Conservation (phyloP, 805 yeast species). For the Metschnikowia borealis region DNA sequence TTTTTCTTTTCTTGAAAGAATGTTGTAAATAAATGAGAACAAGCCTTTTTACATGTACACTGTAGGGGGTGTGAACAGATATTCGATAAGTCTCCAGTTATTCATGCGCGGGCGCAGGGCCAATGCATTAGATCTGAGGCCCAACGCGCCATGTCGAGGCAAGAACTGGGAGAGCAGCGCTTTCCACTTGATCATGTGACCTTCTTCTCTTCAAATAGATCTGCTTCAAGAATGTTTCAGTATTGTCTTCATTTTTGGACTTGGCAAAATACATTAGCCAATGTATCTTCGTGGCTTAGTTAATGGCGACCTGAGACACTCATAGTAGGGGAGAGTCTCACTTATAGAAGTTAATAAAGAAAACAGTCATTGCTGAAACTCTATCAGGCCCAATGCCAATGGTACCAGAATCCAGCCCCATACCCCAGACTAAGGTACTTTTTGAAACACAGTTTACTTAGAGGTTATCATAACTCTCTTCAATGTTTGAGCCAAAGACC, state of each 20-base stretch:
- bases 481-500: too few species aligned
- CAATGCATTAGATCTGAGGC: not conserved
- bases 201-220: not conserved
- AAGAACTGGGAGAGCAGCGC: not conserved
- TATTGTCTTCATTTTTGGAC: not conserved
- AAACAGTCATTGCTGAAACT: too few species aligned
- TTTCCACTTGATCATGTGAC: not conserved
- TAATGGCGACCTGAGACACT: not conserved
- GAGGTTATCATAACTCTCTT: too few species aligned
- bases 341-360: too few species aligned
- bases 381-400: too few species aligned
- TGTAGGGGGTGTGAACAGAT: not conserved
- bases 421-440: too few species aligned
- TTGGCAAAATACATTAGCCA: too few species aligned
- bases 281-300: not conserved
- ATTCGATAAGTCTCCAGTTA: not conserved
- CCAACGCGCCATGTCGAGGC: not conserved
- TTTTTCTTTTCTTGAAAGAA: too few species aligned
- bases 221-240: not conserved
- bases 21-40: too few species aligned
- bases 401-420: too few species aligned
- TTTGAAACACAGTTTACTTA: too few species aligned
- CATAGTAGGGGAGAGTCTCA: not conserved
- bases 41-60: not conserved
- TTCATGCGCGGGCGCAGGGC: not conserved